Percentiles rank a stretch among this genome's conserved stretches.
These are phyloP conservation scores for Citrullus colocynthis DNA, from an alignment of 306 rosid genomes.

Conservation along the genomic window DNA sequence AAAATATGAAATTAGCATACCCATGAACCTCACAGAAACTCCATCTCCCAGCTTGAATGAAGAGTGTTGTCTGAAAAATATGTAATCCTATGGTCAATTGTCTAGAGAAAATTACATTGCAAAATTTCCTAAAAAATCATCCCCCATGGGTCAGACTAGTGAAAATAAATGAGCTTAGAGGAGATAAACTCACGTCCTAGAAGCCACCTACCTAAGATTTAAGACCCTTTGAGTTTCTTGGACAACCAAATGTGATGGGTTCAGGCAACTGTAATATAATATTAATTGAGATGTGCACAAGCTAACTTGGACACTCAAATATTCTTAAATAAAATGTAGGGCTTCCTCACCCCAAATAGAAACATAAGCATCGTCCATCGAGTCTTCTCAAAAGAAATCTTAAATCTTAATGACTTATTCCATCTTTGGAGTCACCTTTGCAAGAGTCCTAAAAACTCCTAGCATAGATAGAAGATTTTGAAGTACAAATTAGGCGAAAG, in stretches of 20 bases:
- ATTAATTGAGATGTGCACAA: neutral
- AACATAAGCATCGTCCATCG: neutral
- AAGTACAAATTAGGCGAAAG: neutral
- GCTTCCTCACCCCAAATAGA: neutral
- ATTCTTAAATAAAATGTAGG: neutral
- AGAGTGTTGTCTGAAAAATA: neutral
- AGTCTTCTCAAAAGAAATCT: neutral
- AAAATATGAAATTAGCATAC: neutral
- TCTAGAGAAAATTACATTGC: neutral
- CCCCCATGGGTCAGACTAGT: neutral
- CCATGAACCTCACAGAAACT: neutral
- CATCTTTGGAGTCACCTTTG: neutral
- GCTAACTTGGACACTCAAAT: neutral
- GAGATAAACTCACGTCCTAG: neutral
- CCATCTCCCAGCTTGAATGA: neutral
- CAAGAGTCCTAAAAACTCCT: neutral
- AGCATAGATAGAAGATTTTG: neutral
- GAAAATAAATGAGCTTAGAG: neutral
- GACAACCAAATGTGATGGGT: neutral
- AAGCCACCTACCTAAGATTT: neutral
- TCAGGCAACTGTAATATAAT: neutral
- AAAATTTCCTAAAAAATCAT: neutral
- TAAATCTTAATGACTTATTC: neutral
- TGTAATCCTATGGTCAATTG: neutral
- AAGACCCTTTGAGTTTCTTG: neutral